Base-by-base conservation (phyloP, 2,329 filamentous ascomycete genomes). In the Colletotrichum graminicola region DNA sequence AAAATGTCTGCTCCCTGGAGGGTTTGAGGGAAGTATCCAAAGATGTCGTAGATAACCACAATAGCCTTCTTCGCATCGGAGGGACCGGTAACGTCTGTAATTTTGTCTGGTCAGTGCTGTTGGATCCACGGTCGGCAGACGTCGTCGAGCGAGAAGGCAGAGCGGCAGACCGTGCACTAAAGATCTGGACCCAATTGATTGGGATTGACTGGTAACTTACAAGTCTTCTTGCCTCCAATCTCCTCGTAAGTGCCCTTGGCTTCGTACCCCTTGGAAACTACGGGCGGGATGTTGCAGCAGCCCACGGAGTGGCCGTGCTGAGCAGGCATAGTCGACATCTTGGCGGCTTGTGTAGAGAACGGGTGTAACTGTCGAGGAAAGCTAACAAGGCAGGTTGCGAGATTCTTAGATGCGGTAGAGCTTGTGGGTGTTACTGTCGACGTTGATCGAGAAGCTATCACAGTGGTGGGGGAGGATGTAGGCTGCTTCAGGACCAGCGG, bases 1-100 rank as follows among this genome's bases (percentile, higher is more conserved):
- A 92, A 83, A 75, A 89, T 93, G 76, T 94, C 92, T 73, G 90
- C 90, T 32, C 91, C 92, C 79, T 93, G 91, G 14, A 93, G 73
- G 3, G 91, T 91, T 81, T 93, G 92, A 32, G 89, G 87, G 77
- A 88, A 92, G 86, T 91, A 90, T 76, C 91, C 90, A 76, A 92
- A 92, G 79, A 92, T 91, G 80, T 93, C 91, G 78, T 83, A 90
- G 78, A 92, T 86, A 73, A 86, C 80, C 67, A 93, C 80, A 67
- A 93, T 84, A 62, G 87, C 91, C 81, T 89, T 91, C 65, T 79
- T 84, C 26, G 86, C 84, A 62, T 84, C 80, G 23, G 80, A 76
- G 41, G 87, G 82, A 34, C 85, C 84, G 11, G 83, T 85, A 61
- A 86, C 82, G 73, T 89, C 87, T 81, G 87, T 16, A 39, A 14